A percentile compares a stretch with the other conserved stretches of the same genome.
phyloP scores from a whole-genome alignment of 129 eudicot species.

The Tanacetum coccineum region DNA sequence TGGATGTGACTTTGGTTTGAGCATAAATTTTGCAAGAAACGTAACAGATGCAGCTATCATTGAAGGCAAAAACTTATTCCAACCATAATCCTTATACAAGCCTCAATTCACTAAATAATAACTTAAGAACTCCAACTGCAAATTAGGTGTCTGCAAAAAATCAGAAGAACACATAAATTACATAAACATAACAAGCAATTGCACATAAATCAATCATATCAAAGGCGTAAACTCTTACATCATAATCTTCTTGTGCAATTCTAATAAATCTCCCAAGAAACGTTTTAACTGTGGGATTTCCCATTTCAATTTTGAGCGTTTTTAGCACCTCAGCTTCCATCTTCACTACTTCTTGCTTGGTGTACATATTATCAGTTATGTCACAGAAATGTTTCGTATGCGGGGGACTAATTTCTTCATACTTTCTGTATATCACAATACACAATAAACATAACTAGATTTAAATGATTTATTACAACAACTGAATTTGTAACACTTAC shows the following conservation, averaged over 20 bases:
- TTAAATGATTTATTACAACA: too few relatives aligned
- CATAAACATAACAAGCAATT: not conserved
- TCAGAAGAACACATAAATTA: conserved; percentile 1
- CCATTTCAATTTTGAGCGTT: too few relatives aligned
- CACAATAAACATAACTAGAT: too few relatives aligned
- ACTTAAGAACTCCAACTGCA: conserved; percentile 52
- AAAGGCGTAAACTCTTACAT: conserved; percentile 29
- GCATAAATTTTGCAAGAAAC: conserved; percentile 62
- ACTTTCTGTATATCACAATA: conserved; percentile 27
- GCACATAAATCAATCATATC: not conserved
- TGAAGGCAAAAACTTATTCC: conserved; percentile 71
- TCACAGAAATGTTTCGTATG: conserved; percentile 45
- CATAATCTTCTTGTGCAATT: conserved; percentile 46
- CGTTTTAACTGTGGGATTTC: conserved; percentile 46
- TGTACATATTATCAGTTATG: conserved; percentile 66
- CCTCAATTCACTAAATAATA: conserved; percentile 56
- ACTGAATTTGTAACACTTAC: conserved; percentile 35
- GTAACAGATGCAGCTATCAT: conserved; percentile 71
- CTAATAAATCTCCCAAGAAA: conserved; percentile 55
- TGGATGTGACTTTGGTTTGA: conserved; percentile 29
- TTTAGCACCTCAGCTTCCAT: too few relatives aligned
- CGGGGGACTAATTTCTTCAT: conserved; percentile 35
- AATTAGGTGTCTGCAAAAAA: conserved; percentile 42
- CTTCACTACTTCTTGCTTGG: conserved; percentile 50
- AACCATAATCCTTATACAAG: conserved; percentile 13